Evolutionary conservation across 148 eudicot species (phyloP), one percentile per base, ranked within the genome.

Genomic region (Beta vulgaris): DNA sequence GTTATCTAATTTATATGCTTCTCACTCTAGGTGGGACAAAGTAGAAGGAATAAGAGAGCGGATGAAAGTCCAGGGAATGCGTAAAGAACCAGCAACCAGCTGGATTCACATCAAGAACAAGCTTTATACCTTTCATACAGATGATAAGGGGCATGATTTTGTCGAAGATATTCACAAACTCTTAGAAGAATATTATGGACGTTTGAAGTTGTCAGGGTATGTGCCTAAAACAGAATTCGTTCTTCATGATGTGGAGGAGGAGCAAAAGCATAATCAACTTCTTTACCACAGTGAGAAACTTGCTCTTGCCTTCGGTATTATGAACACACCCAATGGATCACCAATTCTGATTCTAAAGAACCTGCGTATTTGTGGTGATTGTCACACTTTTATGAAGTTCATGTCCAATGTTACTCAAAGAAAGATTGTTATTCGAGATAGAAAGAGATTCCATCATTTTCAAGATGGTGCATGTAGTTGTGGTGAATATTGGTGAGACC

Each of bases 161-260:
- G 13, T 48, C 26, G 82, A 72, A 67, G 74, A 82, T 21, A 35
- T 79, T 43, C 12, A 66, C 68, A 23, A 53, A 36, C 23, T 76
- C 40, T 61, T 83, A 74, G 73, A 76, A 72, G 73, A 69, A 16
- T 83, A 76, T 43, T 71, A 72, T 25, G 49, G 59, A 51, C 73
- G 40, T 32, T 34, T 83, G 51, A 83, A 72, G 53, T 43, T 83
- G 80, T 70, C 78, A 54, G 85, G 80, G 2, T 83, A 83, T 79
- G 72, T 79, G 34, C 80, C 85, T 1, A 79, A 76, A 46, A 79
- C 82, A 32, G 75, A 79, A 42, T 79, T 79, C 48, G 82, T 73
- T 75, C 78, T 72, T 53, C 85, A 83, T 68, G 85, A 83, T 61
- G 82, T 83, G 72, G 85, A 83, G 49, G 85, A 83, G 53, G 85